Conservation (phyloP, 225 moss, liverwort and hornwort species). For the Bryoerythrophyllum caledonicum region DNA sequence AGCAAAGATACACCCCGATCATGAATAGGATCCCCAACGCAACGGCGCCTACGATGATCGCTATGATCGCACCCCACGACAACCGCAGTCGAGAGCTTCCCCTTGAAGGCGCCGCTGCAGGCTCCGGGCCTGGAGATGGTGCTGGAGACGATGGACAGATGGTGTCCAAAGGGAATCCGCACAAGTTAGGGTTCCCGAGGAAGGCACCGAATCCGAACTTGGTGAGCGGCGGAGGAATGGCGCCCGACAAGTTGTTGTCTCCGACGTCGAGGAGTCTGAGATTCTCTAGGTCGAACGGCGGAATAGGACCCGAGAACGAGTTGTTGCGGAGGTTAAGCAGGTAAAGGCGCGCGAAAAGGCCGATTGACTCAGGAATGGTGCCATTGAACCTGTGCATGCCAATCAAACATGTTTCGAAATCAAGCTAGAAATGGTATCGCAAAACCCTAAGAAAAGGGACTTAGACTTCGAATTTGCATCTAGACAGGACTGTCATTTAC, state of each 20-base stretch:
- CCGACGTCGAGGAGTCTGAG: slow-evolving; percentile 30
- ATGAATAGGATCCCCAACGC: slow-evolving; percentile 43
- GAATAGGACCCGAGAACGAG: slow-evolving; percentile 52
- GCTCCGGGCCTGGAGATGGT: slow-evolving; percentile 14
- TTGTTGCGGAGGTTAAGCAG: slow-evolving; percentile 45
- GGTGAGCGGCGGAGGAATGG: slow-evolving; percentile 19
- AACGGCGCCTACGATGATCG: slow-evolving; percentile 61
- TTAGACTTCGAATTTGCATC: too few species aligned
- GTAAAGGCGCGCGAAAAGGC: slow-evolving; percentile 36
- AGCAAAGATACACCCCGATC: slow-evolving; percentile 40
- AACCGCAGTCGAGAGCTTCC: slow-evolving; percentile 25
- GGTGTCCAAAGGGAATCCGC: slow-evolving; percentile 32
- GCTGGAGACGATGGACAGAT: slow-evolving; percentile 28
- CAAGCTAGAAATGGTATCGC: too few species aligned
- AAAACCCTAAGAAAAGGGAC: too few species aligned
- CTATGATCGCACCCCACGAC: slow-evolving; percentile 55
- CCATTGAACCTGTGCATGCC: slow-evolving; percentile 35
- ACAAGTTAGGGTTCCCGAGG: slow-evolving; percentile 36
- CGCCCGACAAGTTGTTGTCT: slow-evolving; percentile 42
- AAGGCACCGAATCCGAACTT: slow-evolving; percentile 23
- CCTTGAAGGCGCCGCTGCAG: too few species aligned
- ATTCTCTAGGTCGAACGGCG: slow-evolving; percentile 30
- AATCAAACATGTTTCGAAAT: too few species aligned
- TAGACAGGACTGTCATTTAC: too few species aligned
- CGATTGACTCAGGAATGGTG: slow-evolving; percentile 37